Percentiles rank a stretch among this genome's conserved stretches.
phyloP scores from a whole-genome alignment of 2,329 filamentous ascomycete species.

The Cylindrodendrum hubeiense region DNA sequence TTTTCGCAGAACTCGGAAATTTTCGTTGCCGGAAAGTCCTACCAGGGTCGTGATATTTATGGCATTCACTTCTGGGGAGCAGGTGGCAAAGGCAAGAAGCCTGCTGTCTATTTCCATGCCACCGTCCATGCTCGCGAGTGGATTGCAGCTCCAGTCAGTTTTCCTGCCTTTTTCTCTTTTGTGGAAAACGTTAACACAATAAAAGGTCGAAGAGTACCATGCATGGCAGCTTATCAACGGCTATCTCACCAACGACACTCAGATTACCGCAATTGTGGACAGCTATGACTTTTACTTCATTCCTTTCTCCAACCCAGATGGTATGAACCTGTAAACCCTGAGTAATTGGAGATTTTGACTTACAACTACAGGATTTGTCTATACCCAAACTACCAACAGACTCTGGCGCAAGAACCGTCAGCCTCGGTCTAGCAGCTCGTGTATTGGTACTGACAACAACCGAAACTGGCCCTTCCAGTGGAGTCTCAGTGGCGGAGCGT shows the following conservation, averaged over 20 bases:
- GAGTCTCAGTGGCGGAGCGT: slow-evolving; percentile 62
- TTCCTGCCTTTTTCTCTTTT: too few species aligned
- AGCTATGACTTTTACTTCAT: slow-evolving; percentile 76
- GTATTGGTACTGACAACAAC: slow-evolving; percentile 68
- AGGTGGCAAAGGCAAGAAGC: slow-evolving; percentile 57
- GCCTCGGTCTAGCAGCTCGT: slow-evolving; percentile 52
- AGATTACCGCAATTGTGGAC: slow-evolving; percentile 62
- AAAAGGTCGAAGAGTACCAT: slow-evolving; percentile 63
- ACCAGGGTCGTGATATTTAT: slow-evolving; percentile 66
- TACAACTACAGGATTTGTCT: slow-evolving; percentile 49
- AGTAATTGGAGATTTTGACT: not conserved
- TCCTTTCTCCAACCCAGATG: slow-evolving; percentile 72
- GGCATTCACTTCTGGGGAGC: slow-evolving; percentile 69
- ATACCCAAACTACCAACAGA: slow-evolving; percentile 67
- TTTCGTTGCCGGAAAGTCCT: slow-evolving; percentile 60
- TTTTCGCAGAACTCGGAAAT: slow-evolving; percentile 61
- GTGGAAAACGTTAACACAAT: slow-evolving; percentile 1
- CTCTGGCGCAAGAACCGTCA: slow-evolving; percentile 74
- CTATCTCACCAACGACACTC: slow-evolving; percentile 53
- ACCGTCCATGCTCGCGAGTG: slow-evolving; percentile 72
- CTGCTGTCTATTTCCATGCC: slow-evolving; percentile 66
- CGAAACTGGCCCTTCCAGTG: slow-evolving; percentile 71
- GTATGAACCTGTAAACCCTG: slow-evolving; percentile 44
- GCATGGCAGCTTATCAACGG: slow-evolving; percentile 61
- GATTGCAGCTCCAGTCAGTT: slow-evolving; percentile 59